These are phyloP conservation scores for Ceratobasidium sp. DNA, from an alignment of 1,284 basidiomycete genomes.

Conservation along the genomic window DNA sequence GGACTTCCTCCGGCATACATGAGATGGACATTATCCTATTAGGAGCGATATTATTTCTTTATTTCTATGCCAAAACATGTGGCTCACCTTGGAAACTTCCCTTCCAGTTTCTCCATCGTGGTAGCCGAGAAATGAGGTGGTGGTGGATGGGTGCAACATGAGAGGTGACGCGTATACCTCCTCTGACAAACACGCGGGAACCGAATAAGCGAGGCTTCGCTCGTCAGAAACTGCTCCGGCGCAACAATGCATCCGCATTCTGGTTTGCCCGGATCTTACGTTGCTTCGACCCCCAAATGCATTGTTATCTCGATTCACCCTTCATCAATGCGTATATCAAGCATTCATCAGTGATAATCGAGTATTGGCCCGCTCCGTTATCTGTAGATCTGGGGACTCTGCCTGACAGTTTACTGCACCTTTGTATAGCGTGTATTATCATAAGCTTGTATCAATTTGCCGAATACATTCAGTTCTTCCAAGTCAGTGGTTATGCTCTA, in stretches of 20 bases:
- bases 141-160: not conserved
- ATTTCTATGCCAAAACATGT: too few relatives aligned
- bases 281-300: conserved; percentile 9
- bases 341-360: not conserved
- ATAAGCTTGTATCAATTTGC: too few relatives aligned
- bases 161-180: not conserved
- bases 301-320: conserved; percentile 10
- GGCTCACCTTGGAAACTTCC: too few relatives aligned
- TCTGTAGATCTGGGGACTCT: too few relatives aligned
- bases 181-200: conserved; percentile 17
- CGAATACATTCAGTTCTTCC: too few relatives aligned
- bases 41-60: not conserved
- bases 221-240: not conserved
- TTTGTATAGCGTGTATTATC: too few relatives aligned
- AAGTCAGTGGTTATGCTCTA: too few relatives aligned
- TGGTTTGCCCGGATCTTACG: not conserved
- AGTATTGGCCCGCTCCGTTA: not conserved
- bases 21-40: conserved; percentile 7
- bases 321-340: not conserved
- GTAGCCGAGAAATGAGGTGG: not conserved
- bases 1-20: conserved; percentile 26
- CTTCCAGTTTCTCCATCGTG: too few relatives aligned
- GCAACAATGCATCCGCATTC: not conserved
- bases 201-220: conserved; percentile 23
- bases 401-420: too few relatives aligned